Conservation (phyloP, 306 rosid species). For the Nissolia schottii region DNA sequence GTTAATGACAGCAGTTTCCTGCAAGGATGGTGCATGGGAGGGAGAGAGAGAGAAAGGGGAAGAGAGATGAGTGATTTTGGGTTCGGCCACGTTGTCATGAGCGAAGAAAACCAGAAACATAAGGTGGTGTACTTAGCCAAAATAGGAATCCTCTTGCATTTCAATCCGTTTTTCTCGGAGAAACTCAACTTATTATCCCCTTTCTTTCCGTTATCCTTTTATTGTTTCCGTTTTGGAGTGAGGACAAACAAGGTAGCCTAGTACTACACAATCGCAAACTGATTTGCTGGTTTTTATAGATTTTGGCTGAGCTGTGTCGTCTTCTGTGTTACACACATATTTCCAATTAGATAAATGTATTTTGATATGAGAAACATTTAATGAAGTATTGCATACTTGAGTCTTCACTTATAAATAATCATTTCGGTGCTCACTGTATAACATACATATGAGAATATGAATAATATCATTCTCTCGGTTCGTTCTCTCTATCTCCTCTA, state of each 20-base stretch:
- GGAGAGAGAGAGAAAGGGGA: slow-evolving; percentile 8
- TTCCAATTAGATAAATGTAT: too few relatives aligned
- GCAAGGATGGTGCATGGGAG: slow-evolving; percentile 26
- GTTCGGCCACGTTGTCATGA: slow-evolving; percentile 32
- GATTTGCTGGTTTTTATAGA: too few relatives aligned
- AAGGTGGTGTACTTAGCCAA: slow-evolving; percentile 2
- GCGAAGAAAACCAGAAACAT: slow-evolving; percentile 43
- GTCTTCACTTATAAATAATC: too few relatives aligned
- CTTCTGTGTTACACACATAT: too few relatives aligned
- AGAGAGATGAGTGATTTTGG: slow-evolving; percentile 26
- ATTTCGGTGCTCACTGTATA: too few relatives aligned
- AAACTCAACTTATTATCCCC: background rate
- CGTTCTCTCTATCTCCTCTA: too few relatives aligned
- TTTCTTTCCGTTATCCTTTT: background rate
- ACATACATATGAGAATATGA: too few relatives aligned
- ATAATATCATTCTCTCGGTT: too few relatives aligned
- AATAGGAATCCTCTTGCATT: slow-evolving; percentile 20
- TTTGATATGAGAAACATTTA: too few relatives aligned
- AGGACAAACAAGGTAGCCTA: background rate
- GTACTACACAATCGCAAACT: too few relatives aligned
- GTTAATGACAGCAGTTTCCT: slow-evolving; percentile 45
- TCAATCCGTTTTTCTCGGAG: slow-evolving; percentile 20
- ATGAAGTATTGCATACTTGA: too few relatives aligned
- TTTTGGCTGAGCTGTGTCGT: too few relatives aligned
- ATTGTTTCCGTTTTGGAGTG: background rate